Conservation (phyloP, 169 alveolate species). For the Eimeria nieschulzi region DNA sequence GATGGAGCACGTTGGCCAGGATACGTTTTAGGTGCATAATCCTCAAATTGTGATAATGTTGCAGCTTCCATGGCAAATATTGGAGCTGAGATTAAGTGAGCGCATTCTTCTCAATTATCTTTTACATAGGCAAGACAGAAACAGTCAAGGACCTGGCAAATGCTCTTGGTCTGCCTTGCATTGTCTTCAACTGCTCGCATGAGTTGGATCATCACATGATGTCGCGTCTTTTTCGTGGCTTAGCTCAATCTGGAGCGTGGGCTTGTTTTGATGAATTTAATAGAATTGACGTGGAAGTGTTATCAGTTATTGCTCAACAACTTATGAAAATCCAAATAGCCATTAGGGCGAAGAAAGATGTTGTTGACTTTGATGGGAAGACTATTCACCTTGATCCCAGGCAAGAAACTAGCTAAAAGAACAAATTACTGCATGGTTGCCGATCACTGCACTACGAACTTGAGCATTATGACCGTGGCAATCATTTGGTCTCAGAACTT, state of each 20-base stretch:
- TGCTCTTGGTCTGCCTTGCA: slow-evolving; percentile 94
- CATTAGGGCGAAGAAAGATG: slow-evolving; percentile 84
- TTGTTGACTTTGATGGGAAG: slow-evolving; percentile 84
- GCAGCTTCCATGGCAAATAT: not conserved
- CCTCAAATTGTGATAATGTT: too few species aligned
- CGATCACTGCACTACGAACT: too few species aligned
- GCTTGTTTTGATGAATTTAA: slow-evolving; percentile 97
- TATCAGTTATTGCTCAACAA: slow-evolving; percentile 95
- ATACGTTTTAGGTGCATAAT: too few species aligned
- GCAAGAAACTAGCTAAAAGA: not conserved
- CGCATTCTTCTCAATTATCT: not conserved
- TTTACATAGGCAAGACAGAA: slow-evolving; percentile 95
- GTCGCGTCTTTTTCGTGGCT: slow-evolving; percentile 96
- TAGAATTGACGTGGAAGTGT: slow-evolving; percentile 95
- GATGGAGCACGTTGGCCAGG: slow-evolving; percentile 11
- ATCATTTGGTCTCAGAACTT: too few species aligned
- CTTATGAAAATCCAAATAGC: slow-evolving; percentile 93
- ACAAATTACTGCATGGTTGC: too few species aligned
- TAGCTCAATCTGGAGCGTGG: slow-evolving; percentile 98
- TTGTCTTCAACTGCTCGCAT: slow-evolving; percentile 95
- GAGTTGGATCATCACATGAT: slow-evolving; percentile 91
- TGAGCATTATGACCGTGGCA: too few species aligned
- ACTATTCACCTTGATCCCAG: slow-evolving; percentile 21
- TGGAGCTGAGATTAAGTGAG: not conserved
- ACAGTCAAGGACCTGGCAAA: slow-evolving; percentile 95